Evolutionary conservation across 352 stramenopile genomes (phyloP).

Genomic region (Hyaloperonospora brassicae): DNA sequence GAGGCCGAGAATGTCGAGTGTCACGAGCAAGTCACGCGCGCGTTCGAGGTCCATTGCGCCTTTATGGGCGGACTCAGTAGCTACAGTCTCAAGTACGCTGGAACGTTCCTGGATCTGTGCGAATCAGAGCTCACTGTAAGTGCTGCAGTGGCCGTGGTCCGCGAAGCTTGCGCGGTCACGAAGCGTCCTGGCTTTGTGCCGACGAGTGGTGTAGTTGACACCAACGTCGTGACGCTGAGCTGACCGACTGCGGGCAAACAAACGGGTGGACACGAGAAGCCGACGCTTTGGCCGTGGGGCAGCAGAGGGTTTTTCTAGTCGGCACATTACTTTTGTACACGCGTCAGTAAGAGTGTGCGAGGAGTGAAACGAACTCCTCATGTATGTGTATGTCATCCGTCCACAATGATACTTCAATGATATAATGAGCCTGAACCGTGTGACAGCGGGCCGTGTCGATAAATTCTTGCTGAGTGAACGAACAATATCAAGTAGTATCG

Average conservation of each 20-base stretch:
- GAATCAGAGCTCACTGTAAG: constrained; percentile 21
- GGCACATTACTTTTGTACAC: constrained; percentile 8
- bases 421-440: constrained; percentile 75
- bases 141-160: constrained; percentile 26
- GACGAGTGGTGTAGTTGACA: constrained; percentile 22
- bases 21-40: constrained; percentile 24
- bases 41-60: constrained; percentile 27
- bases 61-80: constrained; percentile 40
- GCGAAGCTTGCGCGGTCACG: constrained; percentile 22
- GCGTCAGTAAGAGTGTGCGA: no score
- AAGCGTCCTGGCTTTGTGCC: constrained; percentile 2
- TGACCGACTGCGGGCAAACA: constrained; percentile 12
- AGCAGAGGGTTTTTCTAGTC: constrained; percentile 8
- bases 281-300: neutral
- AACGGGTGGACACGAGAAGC: constrained; percentile 24
- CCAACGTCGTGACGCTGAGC: constrained; percentile 27
- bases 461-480: constrained; percentile 62
- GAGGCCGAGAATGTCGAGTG: constrained; percentile 26
- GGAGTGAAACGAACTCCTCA: no score
- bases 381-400: constrained; percentile 9
- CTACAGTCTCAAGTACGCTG: constrained; percentile 65
- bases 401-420: constrained; percentile 68
- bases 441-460: constrained; percentile 41
- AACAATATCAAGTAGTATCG: constrained; percentile 19
- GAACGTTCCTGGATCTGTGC: constrained; percentile 40